These are phyloP conservation scores for Salix arbutifolia DNA, from an alignment of 345 rosid genomes.

Conservation along the genomic window DNA sequence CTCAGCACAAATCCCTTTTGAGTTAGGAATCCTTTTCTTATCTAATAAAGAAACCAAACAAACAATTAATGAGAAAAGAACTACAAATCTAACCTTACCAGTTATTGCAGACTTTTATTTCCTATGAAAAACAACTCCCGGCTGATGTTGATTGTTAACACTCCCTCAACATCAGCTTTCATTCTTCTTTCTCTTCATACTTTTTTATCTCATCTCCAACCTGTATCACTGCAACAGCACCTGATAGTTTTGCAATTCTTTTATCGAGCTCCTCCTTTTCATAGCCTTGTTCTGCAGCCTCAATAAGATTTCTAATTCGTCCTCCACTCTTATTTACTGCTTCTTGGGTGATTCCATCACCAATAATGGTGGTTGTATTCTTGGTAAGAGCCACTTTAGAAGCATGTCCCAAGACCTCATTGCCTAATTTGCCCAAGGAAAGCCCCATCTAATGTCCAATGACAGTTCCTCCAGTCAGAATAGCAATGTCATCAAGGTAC, in stretches of 20 bases:
- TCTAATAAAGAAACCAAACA: no score
- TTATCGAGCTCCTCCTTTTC: conserved; percentile 89
- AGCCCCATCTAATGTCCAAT: conserved; percentile 91
- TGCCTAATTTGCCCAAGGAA: conserved; percentile 82
- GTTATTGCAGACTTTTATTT: no score
- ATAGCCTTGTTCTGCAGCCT: conserved; percentile 88
- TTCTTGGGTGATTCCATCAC: conserved; percentile 97
- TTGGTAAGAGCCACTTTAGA: conserved; percentile 92
- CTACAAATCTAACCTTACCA: no score
- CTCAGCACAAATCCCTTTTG: no score
- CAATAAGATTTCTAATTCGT: conserved; percentile 87
- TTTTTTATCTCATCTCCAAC: neutral
- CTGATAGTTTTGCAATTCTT: conserved; percentile 71
- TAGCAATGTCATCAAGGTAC: conserved; percentile 96
- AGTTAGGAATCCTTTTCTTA: no score
- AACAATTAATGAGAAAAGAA: no score
- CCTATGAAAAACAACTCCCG: no score
- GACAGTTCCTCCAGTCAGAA: conserved; percentile 87
- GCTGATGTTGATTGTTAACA: no score
- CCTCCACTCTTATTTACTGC: conserved; percentile 83
- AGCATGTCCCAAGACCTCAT: conserved; percentile 83
- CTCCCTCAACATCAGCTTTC: no score
- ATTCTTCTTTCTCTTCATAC: no score
- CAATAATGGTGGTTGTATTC: conserved; percentile 82
- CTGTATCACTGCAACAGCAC: conserved; percentile 35